A percentile compares a stretch with the other conserved stretches of the same genome.
Conservation (phyloP, 192 early-diverging fungal genomes). For the Piromyces sp. region DNA sequence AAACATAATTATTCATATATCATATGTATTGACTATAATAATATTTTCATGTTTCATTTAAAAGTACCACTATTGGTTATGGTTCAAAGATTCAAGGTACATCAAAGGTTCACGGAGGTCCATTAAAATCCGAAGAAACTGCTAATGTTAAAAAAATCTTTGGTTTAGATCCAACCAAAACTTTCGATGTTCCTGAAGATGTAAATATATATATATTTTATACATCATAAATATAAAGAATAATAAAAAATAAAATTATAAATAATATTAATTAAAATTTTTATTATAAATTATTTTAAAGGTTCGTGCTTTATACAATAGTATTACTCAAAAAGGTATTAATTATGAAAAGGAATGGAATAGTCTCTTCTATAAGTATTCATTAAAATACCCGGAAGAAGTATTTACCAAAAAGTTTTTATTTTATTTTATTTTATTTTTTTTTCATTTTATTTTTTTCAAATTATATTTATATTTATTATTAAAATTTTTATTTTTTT, state of each 20-base stretch:
- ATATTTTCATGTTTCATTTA: no score
- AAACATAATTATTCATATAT: no score
- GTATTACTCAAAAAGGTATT: constrained; percentile 38
- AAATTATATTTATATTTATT: no score
- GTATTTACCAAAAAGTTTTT: constrained; percentile 3
- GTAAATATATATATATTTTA: constrained; percentile 25
- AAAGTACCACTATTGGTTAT: constrained; percentile 77
- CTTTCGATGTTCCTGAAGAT: constrained; percentile 53
- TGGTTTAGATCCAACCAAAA: constrained; percentile 60
- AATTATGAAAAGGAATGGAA: constrained; percentile 59
- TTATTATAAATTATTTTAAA: no score
- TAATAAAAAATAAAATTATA: no score
- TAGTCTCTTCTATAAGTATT: constrained; percentile 49
- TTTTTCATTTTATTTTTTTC: background rate
- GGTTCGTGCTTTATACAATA: constrained; percentile 23
- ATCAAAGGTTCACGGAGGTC: constrained; percentile 80
- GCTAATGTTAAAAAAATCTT: constrained; percentile 58
- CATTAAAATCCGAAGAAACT: constrained; percentile 66
- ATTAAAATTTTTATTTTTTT: no score
- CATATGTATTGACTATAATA: no score
- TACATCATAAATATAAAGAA: background rate
- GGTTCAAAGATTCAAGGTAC: constrained; percentile 77
- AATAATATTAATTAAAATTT: no score
- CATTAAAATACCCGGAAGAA: constrained; percentile 41
- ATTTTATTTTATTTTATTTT: constrained; percentile 4